Evolutionary conservation across 73 alveolate genomes (phyloP).

Genomic region (Urostyla sp.): DNA sequence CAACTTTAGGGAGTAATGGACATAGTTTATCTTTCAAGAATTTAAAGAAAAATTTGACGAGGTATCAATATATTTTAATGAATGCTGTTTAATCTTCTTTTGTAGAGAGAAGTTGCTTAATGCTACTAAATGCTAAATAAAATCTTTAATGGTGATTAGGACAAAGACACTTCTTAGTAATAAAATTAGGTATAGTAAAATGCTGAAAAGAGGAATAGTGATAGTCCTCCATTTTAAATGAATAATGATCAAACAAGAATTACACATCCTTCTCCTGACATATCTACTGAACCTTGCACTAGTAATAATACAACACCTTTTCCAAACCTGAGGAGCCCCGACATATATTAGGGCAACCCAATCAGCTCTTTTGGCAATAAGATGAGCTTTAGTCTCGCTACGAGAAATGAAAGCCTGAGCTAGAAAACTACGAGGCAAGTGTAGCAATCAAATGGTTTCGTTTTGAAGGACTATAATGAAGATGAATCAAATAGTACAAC

Average conservation of each 20-base stretch:
- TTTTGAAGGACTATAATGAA: too few species aligned
- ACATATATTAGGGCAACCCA: neutral
- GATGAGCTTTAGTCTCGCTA: too few species aligned
- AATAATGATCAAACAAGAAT: neutral
- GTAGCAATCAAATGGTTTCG: too few species aligned
- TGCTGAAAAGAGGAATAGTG: neutral
- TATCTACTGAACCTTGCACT: conserved; percentile 24
- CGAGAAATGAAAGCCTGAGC: too few species aligned
- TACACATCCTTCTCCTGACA: conserved; percentile 1
- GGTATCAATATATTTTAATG: neutral
- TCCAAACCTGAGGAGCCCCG: neutral
- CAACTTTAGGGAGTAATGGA: conserved; percentile 23
- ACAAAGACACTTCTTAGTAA: too few species aligned
- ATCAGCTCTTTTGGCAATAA: too few species aligned
- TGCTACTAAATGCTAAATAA: neutral
- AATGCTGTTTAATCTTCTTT: neutral
- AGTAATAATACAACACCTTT: conserved; percentile 1
- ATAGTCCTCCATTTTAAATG: neutral
- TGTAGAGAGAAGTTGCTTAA: neutral
- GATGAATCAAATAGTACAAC: too few species aligned
- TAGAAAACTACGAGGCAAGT: too few species aligned
- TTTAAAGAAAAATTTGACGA: neutral
- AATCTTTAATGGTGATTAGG: neutral
- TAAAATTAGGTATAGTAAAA: neutral
- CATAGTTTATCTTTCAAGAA: neutral